These are phyloP conservation scores for Phialocephala sp. DNA, from an alignment of 2,329 filamentous ascomycete genomes.

Conservation along the genomic window DNA sequence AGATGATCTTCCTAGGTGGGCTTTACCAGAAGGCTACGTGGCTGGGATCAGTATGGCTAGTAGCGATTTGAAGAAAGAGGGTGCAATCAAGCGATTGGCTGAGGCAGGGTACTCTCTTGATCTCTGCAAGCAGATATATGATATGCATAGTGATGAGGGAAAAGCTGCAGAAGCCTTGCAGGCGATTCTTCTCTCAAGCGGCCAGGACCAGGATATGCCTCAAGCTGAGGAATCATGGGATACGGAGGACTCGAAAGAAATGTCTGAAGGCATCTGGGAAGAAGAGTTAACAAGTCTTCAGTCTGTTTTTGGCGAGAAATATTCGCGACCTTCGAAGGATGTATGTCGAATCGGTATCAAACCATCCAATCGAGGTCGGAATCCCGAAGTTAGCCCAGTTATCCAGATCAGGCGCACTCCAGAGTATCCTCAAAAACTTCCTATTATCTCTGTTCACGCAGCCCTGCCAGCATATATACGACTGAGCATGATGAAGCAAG, in stretches of 20 bases:
- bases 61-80: conserved; percentile 80
- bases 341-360: conserved; percentile 74
- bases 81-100: conserved; percentile 79
- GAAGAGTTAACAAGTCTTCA: conserved; percentile 86
- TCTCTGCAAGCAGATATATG: conserved; percentile 79
- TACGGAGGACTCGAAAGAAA: conserved; percentile 51
- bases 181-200: conserved; percentile 63
- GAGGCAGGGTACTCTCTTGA: conserved; percentile 85
- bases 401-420: conserved; percentile 74
- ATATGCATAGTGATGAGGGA: conserved; percentile 73
- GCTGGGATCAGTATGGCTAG: conserved; percentile 88
- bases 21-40: conserved; percentile 87
- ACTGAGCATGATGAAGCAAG: conserved; percentile 82
- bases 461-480: conserved; percentile 91
- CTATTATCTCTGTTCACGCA: conserved; percentile 72
- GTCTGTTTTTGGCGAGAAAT: conserved; percentile 83
- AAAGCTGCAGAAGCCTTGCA: conserved; percentile 83
- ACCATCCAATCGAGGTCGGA: conserved; percentile 56
- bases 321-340: conserved; percentile 62
- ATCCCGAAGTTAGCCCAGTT: conserved; percentile 56
- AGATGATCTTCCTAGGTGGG: conserved; percentile 93
- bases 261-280: conserved; percentile 73
- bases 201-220: conserved; percentile 42
- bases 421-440: conserved; percentile 72
- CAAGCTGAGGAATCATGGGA: conserved; percentile 46